Evolutionary conservation across 345 rosid genomes (phyloP).

Genomic region (Bretschneidera sinensis): DNA sequence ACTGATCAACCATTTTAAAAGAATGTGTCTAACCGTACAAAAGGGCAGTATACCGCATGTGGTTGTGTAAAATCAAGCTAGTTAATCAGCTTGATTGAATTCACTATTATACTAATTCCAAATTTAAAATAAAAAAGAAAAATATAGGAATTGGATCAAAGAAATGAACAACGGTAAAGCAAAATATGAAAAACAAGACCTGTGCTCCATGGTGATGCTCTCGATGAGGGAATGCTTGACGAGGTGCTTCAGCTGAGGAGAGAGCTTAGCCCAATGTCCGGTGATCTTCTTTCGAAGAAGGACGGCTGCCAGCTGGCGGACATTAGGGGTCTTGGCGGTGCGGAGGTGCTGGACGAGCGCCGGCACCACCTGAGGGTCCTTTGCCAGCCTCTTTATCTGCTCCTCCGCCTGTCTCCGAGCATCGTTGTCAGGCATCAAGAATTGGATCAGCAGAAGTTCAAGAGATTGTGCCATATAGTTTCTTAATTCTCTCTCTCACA

Average conservation of each 20-base stretch:
- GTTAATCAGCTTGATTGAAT: background rate
- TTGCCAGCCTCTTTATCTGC: conserved; percentile 88
- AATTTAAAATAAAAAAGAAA: too few species aligned
- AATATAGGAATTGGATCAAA: too few species aligned
- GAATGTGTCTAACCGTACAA: too few species aligned
- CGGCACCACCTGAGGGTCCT: conserved; percentile 98
- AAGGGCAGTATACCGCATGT: too few species aligned
- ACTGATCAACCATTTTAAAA: background rate
- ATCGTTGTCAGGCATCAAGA: conserved; percentile 99
- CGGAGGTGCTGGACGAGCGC: conserved; percentile 96
- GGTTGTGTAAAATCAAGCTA: too few species aligned
- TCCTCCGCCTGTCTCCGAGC: conserved; percentile 98
- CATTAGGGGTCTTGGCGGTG: conserved; percentile 97
- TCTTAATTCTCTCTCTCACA: background rate
- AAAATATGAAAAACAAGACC: conserved; percentile 29
- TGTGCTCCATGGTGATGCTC: conserved; percentile 91
- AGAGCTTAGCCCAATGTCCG: conserved; percentile 96
- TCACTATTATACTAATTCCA: background rate
- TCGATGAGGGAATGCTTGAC: conserved; percentile 89
- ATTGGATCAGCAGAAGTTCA: conserved; percentile 84
- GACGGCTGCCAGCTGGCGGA: conserved; percentile 98
- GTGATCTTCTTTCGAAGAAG: conserved; percentile 99
- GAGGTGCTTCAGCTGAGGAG: conserved; percentile 70
- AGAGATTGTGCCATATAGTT: conserved; percentile 80
- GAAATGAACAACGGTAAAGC: background rate